These are phyloP conservation scores for Leccinum subtestaceum DNA, from an alignment of 768 basidiomycete species.

Conservation along the genomic window DNA sequence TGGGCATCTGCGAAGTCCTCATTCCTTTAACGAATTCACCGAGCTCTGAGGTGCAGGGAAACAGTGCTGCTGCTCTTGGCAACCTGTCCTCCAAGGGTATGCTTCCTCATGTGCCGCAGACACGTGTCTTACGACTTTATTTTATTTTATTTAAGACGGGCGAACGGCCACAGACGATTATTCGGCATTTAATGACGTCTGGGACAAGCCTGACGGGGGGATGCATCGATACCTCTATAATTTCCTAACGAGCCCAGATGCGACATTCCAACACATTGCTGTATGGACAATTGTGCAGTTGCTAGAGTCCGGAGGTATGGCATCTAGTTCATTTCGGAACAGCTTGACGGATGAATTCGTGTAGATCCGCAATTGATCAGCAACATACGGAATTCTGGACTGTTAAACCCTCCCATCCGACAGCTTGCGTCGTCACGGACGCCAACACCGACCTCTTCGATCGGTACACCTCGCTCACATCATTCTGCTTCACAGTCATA, in stretches of 20 bases:
- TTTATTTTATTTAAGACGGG: slow-evolving; percentile 48
- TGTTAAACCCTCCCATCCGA: slow-evolving; percentile 84
- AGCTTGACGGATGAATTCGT: not conserved
- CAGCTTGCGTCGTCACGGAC: slow-evolving; percentile 73
- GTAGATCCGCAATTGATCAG: slow-evolving; percentile 84
- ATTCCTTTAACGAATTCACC: slow-evolving; percentile 96
- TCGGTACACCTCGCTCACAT: slow-evolving; percentile 72
- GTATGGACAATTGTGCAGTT: slow-evolving; percentile 99
- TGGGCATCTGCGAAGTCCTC: slow-evolving; percentile 97
- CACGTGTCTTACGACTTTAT: not conserved
- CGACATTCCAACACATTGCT: slow-evolving; percentile 99
- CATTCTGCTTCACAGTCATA: slow-evolving; percentile 68
- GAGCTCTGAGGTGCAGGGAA: slow-evolving; percentile 97
- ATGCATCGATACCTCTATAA: slow-evolving; percentile 93
- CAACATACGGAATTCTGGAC: slow-evolving; percentile 82
- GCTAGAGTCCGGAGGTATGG: slow-evolving; percentile 87
- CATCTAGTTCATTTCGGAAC: not conserved
- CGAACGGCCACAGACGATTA: slow-evolving; percentile 83
- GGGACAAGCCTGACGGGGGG: slow-evolving; percentile 97
- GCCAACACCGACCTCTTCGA: slow-evolving; percentile 66
- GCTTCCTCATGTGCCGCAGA: slow-evolving; percentile 8
- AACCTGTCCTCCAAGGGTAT: slow-evolving; percentile 95
- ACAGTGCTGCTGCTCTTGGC: slow-evolving; percentile 95
- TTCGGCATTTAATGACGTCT: slow-evolving; percentile 94
- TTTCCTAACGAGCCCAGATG: slow-evolving; percentile 90